phyloP scores from a whole-genome alignment of 1,284 basidiomycete genomes.

The Pisolithus thermaeus region DNA sequence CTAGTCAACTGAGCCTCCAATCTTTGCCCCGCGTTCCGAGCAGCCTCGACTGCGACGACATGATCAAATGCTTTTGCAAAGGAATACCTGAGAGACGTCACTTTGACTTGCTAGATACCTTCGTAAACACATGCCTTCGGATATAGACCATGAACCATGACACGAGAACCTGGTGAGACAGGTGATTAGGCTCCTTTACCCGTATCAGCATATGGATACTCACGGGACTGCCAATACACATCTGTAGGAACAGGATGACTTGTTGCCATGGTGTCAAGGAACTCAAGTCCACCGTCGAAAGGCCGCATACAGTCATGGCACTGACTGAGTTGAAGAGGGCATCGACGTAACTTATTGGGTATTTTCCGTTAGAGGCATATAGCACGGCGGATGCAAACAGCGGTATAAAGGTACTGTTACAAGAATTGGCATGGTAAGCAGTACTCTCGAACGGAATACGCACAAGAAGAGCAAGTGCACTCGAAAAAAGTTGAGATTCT shows the following conservation, averaged over 20 bases:
- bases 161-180: conserved; percentile 45
- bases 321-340: conserved; percentile 71
- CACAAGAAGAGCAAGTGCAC: conserved; percentile 54
- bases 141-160: conserved; percentile 71
- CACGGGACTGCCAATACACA: conserved; percentile 70
- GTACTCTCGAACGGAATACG: conserved; percentile 15
- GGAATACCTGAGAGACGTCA: conserved; percentile 48
- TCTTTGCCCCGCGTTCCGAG: conserved; percentile 15
- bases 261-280: conserved; percentile 74
- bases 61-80: conserved; percentile 71
- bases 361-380: conserved; percentile 67
- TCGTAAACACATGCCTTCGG: conserved; percentile 43
- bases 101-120: conserved; percentile 3
- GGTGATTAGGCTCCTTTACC: neutral
- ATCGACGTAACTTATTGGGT: conserved; percentile 66
- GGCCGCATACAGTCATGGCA: conserved; percentile 75
- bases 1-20: conserved; percentile 1
- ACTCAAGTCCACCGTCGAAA: conserved; percentile 71
- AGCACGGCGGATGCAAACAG: conserved; percentile 69
- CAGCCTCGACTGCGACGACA: conserved; percentile 51
- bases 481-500: conserved; percentile 67
- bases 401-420: conserved; percentile 65
- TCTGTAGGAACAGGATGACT: conserved; percentile 63
- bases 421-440: conserved; percentile 12
- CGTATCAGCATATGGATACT: conserved; percentile 22